A percentile compares a stretch with the other conserved stretches of the same genome.
Evolutionary conservation across 2,329 filamentous ascomycete genomes (phyloP).

Genomic region (Cladosporium sphaerospermum): DNA sequence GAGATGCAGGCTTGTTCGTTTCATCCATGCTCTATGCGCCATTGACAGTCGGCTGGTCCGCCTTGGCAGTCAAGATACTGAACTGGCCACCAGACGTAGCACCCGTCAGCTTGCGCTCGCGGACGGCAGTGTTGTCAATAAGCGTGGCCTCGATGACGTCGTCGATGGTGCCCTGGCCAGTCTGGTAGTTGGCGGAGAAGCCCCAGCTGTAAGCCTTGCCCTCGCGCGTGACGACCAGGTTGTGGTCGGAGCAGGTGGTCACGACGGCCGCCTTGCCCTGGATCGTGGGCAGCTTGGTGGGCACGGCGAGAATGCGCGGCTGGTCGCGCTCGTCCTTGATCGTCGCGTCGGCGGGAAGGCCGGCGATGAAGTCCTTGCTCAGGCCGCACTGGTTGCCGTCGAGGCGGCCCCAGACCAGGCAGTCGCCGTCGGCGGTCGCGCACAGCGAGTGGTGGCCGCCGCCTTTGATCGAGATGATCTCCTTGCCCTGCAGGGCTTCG

Average conservation of each 20-base stretch:
- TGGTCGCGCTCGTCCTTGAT: slow-evolving; percentile 56
- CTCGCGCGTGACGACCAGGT: slow-evolving; percentile 60
- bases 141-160: slow-evolving; percentile 71
- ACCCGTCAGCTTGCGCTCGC: slow-evolving; percentile 65
- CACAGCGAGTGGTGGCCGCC: slow-evolving; percentile 69
- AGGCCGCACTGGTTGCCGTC: slow-evolving; percentile 52
- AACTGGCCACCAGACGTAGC: slow-evolving; percentile 88
- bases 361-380: slow-evolving; percentile 40
- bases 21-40: background rate
- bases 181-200: slow-evolving; percentile 75
- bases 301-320: slow-evolving; percentile 65
- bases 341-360: slow-evolving; percentile 52
- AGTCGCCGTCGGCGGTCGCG: slow-evolving; percentile 47
- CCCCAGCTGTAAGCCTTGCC: slow-evolving; percentile 74
- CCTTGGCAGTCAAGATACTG: slow-evolving; percentile 43
- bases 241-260: slow-evolving; percentile 62
- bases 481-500: slow-evolving; percentile 54
- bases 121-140: slow-evolving; percentile 79
- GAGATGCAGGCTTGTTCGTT: no score
- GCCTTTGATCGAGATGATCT: slow-evolving; percentile 64
- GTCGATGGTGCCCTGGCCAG: slow-evolving; percentile 69
- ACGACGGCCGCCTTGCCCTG: slow-evolving; percentile 43
- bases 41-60: slow-evolving; percentile 2
- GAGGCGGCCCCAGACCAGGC: slow-evolving; percentile 55
- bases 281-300: slow-evolving; percentile 52